Percentiles rank a stretch among this genome's conserved stretches.
phyloP scores from a whole-genome alignment of 2,329 filamentous ascomycete genomes.

The Bisporella sp. region DNA sequence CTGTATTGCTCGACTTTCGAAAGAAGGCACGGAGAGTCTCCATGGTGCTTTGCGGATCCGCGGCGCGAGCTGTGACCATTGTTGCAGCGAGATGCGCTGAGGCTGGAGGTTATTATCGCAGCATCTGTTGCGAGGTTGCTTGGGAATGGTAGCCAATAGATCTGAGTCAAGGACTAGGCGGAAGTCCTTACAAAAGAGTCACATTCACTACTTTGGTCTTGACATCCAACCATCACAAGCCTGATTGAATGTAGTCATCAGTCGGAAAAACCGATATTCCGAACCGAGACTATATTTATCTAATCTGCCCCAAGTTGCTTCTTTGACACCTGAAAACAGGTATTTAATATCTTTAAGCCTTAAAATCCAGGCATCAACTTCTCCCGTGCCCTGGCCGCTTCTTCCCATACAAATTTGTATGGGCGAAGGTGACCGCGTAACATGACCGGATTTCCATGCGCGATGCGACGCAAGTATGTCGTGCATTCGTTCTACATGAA shows the following conservation, averaged over 20 bases:
- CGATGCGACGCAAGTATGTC: constrained; percentile 25
- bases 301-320: neutral
- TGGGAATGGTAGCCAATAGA: neutral
- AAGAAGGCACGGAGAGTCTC: constrained; percentile 20
- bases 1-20: constrained; percentile 9
- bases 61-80: constrained; percentile 4
- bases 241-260: neutral
- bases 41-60: constrained; percentile 1
- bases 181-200: neutral
- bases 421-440: constrained; percentile 22
- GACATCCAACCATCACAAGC: neutral
- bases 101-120: neutral
- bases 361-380: neutral
- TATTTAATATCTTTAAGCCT: constrained; percentile 8
- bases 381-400: constrained; percentile 13
- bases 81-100: constrained; percentile 2
- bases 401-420: constrained; percentile 21
- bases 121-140: neutral
- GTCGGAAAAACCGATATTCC: neutral
- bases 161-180: neutral
- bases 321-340: constrained; percentile 11
- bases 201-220: neutral
- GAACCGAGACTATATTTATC: neutral
- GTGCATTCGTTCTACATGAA: constrained; percentile 16
- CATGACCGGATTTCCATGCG: constrained; percentile 22